Base-by-base conservation (phyloP, 768 basidiomycete genomes). In the Cyathus striatus region DNA sequence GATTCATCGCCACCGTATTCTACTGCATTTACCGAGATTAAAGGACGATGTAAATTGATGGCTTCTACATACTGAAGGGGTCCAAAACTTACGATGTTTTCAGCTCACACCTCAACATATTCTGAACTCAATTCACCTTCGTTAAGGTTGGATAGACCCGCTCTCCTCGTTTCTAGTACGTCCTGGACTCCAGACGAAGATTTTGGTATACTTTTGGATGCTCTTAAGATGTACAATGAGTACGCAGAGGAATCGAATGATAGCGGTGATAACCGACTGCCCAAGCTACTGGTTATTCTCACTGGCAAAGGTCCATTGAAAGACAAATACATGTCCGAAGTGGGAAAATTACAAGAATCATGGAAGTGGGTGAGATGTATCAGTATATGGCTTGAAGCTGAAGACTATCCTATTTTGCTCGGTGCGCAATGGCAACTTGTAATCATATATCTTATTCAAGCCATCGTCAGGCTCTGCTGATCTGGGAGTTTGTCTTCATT, bases 111-210 rank as follows among this genome's bases (percentile, higher is more conserved):
- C n/a, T n/a, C 27, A n/a, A 30, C 27, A 9, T 69, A 68, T 43
- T 51, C 58, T 14, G 54, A 66, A 46, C 47, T 70, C 16, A 50
- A 59, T 33, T 45, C 59, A 38, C 80, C 86, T 4, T 55, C 55
- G n/a, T 61, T 79, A 20, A 76, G 89, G 24, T 53, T 65, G 2
- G 88, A 91, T 49, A 72, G 94, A 44, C 90, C 92, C 3, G 93
- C 91, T 1, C 66, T 98, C 2, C 50, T 97, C 14, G 82, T 99
- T 21, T 91, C 89, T 18, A 90, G 90, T 50, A 99, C 96, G 1
- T 92, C 89, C 13, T 98, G 95, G 95, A 98, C 96, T 1, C 80
- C 90, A 5, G 96, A 99, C 54, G 96, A 99, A 60, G 93, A 98
- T 59, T 97, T 99, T 50, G 66, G 75, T 6, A 76, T 96, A 40